Base-by-base conservation (phyloP, 805 yeast genomes). In the Saccharomycopsis fodiens region DNA sequence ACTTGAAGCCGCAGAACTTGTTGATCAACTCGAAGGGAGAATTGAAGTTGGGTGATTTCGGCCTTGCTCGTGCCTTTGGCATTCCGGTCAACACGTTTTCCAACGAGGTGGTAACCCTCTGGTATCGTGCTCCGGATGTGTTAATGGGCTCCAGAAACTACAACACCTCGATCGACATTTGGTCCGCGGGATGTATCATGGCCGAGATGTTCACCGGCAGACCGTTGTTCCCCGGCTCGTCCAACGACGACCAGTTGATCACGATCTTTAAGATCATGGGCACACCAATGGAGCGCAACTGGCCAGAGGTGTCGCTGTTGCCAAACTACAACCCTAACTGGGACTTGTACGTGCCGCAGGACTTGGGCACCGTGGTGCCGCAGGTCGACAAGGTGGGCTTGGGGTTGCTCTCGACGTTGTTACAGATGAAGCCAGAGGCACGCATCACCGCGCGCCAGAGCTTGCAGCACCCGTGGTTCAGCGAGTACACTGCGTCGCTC, bases 131-230 rank as follows among this genome's bases (percentile, higher is more conserved):
- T 0, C 98, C 98, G 0, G 98, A 91, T 61, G 97, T 93, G 25
- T 69, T 93, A 43, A 72, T 93, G 59, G 98, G 98, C 2, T 87
- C 96, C 2, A 78, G 96, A 56, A 91, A 94, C 46, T 93, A 93
- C 65, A 85, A 96, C 39, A 93, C 98, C 0, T 89, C 96, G 6
- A 94, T 93, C 50, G 98, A 93, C 61, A 86, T 93, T 67, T 93
- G 98, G 98, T 87, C 96, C 15, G 94, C 96, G 13, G 98, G 98
- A 13, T 93, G 98, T 66, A 93, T 93, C 45, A 76, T 93, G 62
- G 97, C 97, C 2, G 98, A 93, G 60, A 91, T 93, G 97, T 83
- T 93, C 59, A 85, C 96, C n/a, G 96, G 98, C 27, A 82, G 91
- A 58, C 97, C 98, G 1, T 69, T 93, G 42, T 93, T 93, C 64